phyloP scores from a whole-genome alignment of 1,284 basidiomycete species.

The Ganoderma lingzhi region DNA sequence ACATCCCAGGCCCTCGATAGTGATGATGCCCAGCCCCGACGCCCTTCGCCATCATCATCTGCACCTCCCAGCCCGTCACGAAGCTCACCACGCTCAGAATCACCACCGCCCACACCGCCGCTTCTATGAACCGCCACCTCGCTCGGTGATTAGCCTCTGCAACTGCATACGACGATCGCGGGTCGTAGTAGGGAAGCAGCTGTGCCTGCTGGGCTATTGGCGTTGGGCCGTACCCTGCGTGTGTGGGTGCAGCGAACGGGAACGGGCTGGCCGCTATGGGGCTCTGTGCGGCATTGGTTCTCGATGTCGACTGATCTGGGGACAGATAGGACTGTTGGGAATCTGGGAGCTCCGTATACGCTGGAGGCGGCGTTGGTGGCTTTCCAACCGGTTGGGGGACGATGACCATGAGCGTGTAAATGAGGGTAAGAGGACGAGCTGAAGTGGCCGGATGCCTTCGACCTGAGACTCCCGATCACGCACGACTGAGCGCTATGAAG shows the following conservation, averaged over 20 bases:
- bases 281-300: constrained; percentile 20
- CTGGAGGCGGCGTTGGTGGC: constrained; percentile 39
- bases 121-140: constrained; percentile 41
- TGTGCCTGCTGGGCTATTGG: constrained; percentile 41
- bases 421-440: constrained; percentile 6
- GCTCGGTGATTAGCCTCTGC: constrained; percentile 39
- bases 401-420: constrained; percentile 21
- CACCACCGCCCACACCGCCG: constrained; percentile 40
- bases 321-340: constrained; percentile 23
- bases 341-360: constrained; percentile 38
- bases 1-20: constrained; percentile 5
- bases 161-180: constrained; percentile 40
- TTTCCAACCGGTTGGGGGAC: constrained; percentile 30
- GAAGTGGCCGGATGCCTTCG: constrained; percentile 2
- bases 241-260: constrained; percentile 31
- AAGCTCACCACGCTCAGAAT: constrained; percentile 37
- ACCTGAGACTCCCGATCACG: not conserved
- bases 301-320: constrained; percentile 19
- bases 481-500: constrained; percentile 16
- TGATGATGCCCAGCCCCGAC: not conserved
- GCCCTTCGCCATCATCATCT: constrained; percentile 26
- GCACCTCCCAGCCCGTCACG: constrained; percentile 38
- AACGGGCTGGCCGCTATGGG: constrained; percentile 24
- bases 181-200: constrained; percentile 45
- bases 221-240: constrained; percentile 41